Conservation (phyloP, 257 asterid species). For the Oldenlandia corymbosa region DNA sequence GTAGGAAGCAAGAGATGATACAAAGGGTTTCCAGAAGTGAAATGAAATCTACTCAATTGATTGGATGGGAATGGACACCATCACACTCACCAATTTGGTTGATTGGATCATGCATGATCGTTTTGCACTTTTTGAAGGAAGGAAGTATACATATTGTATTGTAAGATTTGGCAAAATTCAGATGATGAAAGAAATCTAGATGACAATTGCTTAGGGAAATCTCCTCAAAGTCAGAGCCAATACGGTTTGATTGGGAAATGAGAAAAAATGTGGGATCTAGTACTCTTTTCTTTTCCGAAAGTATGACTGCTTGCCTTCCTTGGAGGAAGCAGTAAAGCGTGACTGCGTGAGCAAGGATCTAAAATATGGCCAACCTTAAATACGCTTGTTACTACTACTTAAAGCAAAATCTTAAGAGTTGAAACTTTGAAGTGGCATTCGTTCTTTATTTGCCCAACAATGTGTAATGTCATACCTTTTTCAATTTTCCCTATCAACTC, state of each 20-base stretch:
- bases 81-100: too few species aligned
- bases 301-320: background rate
- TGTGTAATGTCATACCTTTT: too few species aligned
- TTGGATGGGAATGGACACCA: too few species aligned
- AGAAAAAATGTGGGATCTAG: background rate
- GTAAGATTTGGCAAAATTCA: background rate
- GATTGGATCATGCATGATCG: background rate
- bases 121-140: background rate
- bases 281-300: conserved; percentile 5
- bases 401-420: background rate
- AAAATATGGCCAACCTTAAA: background rate
- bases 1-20: conserved; percentile 18
- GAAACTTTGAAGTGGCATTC: background rate
- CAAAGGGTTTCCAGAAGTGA: background rate
- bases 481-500: too few species aligned
- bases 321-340: background rate
- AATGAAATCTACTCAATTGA: background rate
- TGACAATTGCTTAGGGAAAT: too few species aligned
- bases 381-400: background rate
- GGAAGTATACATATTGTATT: background rate
- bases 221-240: conserved; percentile 5
- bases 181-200: conserved; percentile 4
- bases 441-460: background rate
- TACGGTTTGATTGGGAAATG: background rate
- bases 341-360: conserved; percentile 7